A percentile compares a stretch with the other conserved stretches of the same genome.
These are phyloP conservation scores for Diaporthe destruens DNA, from an alignment of 2,329 filamentous ascomycete species.

Conservation along the genomic window DNA sequence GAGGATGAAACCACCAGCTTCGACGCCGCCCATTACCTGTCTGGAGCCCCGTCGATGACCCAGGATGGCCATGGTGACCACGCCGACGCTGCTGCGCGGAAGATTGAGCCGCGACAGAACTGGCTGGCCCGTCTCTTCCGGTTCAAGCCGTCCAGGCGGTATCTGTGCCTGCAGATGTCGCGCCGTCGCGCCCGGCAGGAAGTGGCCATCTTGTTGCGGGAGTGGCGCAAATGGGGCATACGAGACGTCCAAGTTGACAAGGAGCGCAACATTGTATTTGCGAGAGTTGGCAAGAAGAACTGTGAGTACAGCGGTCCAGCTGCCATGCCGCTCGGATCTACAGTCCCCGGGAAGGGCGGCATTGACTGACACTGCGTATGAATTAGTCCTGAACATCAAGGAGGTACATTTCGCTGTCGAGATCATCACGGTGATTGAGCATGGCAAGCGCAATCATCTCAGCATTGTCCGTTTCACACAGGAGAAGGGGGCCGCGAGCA, in stretches of 20 bases:
- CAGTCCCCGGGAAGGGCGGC: not conserved
- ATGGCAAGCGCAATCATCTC: conserved; percentile 80
- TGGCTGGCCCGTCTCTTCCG: conserved; percentile 93
- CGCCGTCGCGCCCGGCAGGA: conserved; percentile 83
- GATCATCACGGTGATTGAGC: conserved; percentile 89
- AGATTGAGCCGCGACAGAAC: conserved; percentile 79
- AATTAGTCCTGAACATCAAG: conserved; percentile 82
- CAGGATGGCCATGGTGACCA: conserved; percentile 54
- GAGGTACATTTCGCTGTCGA: conserved; percentile 90
- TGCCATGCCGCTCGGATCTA: not conserved
- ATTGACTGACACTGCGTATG: conserved; percentile 13
- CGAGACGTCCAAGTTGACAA: conserved; percentile 84
- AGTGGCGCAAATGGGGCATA: conserved; percentile 88
- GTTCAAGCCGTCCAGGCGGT: conserved; percentile 83
- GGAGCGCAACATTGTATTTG: conserved; percentile 82
- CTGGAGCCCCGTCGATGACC: conserved; percentile 46
- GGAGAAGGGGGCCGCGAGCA: conserved; percentile 90
- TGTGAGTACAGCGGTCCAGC: conserved; percentile 68
- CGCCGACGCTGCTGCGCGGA: conserved; percentile 54
- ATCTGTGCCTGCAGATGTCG: conserved; percentile 81
- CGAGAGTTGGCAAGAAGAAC: conserved; percentile 80
- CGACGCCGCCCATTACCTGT: conserved; percentile 30
- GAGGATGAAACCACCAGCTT: conserved; percentile 45
- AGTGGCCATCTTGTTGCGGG: conserved; percentile 78
- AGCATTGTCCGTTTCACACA: conserved; percentile 89